Base-by-base conservation (phyloP, 2,329 filamentous ascomycete genomes). In the Hypoxylon sp. region DNA sequence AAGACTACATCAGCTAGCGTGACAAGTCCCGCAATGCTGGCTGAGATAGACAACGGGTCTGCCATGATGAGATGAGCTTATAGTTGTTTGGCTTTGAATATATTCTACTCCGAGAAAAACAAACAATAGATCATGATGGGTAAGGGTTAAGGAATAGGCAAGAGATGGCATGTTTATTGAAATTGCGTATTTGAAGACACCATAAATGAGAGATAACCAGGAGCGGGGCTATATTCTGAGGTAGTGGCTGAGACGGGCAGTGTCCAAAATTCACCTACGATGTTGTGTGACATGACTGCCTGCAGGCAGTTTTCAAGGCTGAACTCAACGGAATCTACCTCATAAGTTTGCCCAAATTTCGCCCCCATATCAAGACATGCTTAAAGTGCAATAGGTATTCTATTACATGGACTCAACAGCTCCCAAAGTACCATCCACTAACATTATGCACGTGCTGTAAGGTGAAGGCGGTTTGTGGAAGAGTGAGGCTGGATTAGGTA, bases 11-110 rank as follows among this genome's bases (percentile, higher is more conserved):
- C 75, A 13, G 73, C 71, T 1, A 79, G 51, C 1, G 63, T 70
- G 22, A 80, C 63, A 5, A 80, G 66, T 8, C 78, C 77, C 7
- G 76, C 76, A 25, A 80, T 76, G 37, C 75, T 72, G 2, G 70
- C 71, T 2, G 78, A 57, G 14, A 79, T 65, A 10, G 76, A 77
- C 1, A 80, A 44, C 6, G 73, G 73, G 30, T 79, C 61, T 10
- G 30, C 75, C 20, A 64, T 57, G 25, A 53, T 61, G 27, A 50
- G 7, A 13, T 1, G 13, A 56, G 3, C 2, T 10, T 22, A 13
- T 46, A 17, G 37, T 10, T 10, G 40, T 42, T 10, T 11, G 3
- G 25, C 8, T 42, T 44, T 10, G 4, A 17, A 14, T 54, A 25
- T 11, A 14, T 40, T 10, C 10, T 13, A 13, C 22, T 14, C 13